Percentiles rank a stretch among this genome's conserved stretches.
These are phyloP conservation scores for Spathaspora sp. DNA, from an alignment of 1,139 yeast species.

Conservation along the genomic window DNA sequence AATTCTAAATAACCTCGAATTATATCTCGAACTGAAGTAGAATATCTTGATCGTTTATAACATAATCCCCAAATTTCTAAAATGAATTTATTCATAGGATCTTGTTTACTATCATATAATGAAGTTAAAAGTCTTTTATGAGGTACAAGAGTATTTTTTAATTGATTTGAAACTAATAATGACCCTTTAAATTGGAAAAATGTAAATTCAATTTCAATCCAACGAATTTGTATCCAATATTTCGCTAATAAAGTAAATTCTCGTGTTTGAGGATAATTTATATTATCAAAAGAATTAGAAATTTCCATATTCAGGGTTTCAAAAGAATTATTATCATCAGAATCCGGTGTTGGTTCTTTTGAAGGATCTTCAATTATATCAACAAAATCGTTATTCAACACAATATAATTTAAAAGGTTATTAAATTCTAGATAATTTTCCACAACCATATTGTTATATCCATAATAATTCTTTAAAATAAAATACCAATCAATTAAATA, in stretches of 20 bases:
- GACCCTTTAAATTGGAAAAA: conserved; percentile 35
- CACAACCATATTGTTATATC: conserved; percentile 21
- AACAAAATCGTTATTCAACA: conserved; percentile 28
- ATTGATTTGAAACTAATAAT: conserved; percentile 27
- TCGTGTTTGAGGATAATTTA: conserved; percentile 11
- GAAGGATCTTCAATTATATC: conserved; percentile 18
- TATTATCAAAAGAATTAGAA: conserved; percentile 2
- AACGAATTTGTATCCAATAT: conserved; percentile 31
- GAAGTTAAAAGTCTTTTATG: conserved; percentile 17
- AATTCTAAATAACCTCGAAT: conserved; percentile 22
- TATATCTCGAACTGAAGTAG: conserved; percentile 17
- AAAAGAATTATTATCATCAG: background rate
- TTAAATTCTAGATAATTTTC: conserved; percentile 35
- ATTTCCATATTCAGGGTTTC: conserved; percentile 1
- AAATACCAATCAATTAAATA: conserved; percentile 33
- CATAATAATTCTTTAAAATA: conserved; percentile 24
- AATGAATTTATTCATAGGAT: conserved; percentile 15
- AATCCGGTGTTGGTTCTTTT: conserved; percentile 6
- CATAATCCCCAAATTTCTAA: conserved; percentile 26
- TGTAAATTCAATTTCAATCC: conserved; percentile 29
- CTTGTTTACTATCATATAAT: conserved; percentile 19
- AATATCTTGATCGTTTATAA: conserved; percentile 21
- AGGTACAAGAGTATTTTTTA: conserved; percentile 29
- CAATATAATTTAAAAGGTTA: conserved; percentile 26
- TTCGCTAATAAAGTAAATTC: conserved; percentile 23